phyloP scores from a whole-genome alignment of 371 early-diverging fungal species.

The Apophysomyces sp. region DNA sequence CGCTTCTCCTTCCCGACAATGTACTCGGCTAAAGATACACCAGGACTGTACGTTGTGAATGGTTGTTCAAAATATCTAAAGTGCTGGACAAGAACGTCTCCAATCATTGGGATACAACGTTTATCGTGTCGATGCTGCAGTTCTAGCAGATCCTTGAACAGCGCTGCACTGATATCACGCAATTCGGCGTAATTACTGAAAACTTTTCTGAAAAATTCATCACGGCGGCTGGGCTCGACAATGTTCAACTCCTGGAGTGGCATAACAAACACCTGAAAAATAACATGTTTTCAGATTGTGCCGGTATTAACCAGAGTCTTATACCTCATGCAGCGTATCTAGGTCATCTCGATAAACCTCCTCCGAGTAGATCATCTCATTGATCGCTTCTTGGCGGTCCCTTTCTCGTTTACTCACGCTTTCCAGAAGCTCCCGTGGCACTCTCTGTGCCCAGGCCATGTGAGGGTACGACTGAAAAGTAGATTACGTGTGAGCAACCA shows the following conservation, averaged over 20 bases:
- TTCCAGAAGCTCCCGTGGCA: slow-evolving; percentile 69
- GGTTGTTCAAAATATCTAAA: slow-evolving; percentile 74
- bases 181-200: slow-evolving; percentile 84
- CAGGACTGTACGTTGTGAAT: slow-evolving; percentile 87
- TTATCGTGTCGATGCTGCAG: slow-evolving; percentile 62
- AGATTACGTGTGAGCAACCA: not conserved
- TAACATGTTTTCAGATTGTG: not conserved
- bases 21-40: slow-evolving; percentile 83
- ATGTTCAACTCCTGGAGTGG: slow-evolving; percentile 25
- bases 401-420: slow-evolving; percentile 74
- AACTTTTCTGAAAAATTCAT: slow-evolving; percentile 72
- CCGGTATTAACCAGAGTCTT: not conserved
- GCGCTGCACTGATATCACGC: slow-evolving; percentile 66
- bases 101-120: slow-evolving; percentile 76
- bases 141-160: slow-evolving; percentile 67
- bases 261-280: slow-evolving; percentile 26
- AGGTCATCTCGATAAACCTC: slow-evolving; percentile 84
- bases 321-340: slow-evolving; percentile 28
- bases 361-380: slow-evolving; percentile 90
- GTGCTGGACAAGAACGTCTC: slow-evolving; percentile 81
- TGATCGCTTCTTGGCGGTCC: slow-evolving; percentile 92
- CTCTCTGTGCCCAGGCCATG: slow-evolving; percentile 68
- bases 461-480: slow-evolving; percentile 19
- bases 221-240: slow-evolving; percentile 56
- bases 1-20: slow-evolving; percentile 72